Evolutionary conservation across 495 filamentous ascomycete species (phyloP).

Genomic region (Daldinia bambusicola): DNA sequence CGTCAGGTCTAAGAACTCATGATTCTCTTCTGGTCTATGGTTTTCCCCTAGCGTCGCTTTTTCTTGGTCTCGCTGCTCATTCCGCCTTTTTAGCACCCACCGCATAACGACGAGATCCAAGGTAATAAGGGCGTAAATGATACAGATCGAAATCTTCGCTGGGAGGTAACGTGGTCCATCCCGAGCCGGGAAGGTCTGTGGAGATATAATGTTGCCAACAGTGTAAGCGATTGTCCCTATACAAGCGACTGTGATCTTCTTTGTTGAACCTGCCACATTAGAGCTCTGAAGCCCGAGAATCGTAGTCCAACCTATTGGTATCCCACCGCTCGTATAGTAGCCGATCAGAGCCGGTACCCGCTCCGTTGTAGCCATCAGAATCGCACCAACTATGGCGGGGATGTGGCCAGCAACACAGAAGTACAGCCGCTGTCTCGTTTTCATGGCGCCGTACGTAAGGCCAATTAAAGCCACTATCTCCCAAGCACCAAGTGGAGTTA

Average conservation of each 20-base stretch:
- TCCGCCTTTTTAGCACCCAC: constrained; percentile 60
- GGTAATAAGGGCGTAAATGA: constrained; percentile 64
- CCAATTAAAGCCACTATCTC: constrained; percentile 70
- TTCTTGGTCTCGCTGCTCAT: constrained; percentile 66
- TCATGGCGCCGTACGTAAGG: constrained; percentile 39
- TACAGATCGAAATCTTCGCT: constrained; percentile 74
- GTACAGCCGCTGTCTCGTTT: constrained; percentile 37
- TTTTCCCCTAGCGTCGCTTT: constrained; percentile 63
- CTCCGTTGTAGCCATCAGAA: constrained; percentile 70
- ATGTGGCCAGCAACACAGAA: constrained; percentile 56
- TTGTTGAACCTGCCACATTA: constrained; percentile 78
- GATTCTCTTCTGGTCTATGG: constrained; percentile 73
- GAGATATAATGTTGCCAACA: constrained; percentile 65
- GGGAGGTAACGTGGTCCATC: constrained; percentile 69
- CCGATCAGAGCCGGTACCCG: constrained; percentile 70
- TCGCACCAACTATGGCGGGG: constrained; percentile 65
- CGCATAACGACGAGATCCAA: constrained; percentile 66
- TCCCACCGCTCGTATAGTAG: constrained; percentile 58
- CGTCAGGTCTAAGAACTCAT: constrained; percentile 72
- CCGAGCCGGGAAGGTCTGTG: constrained; percentile 48
- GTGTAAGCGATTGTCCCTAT: constrained; percentile 74
- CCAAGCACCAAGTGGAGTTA: constrained; percentile 73
- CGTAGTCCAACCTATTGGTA: constrained; percentile 67
- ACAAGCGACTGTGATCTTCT: constrained; percentile 77
- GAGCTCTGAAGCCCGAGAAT: constrained; percentile 67